These are phyloP conservation scores for Rhodocollybia butyracea DNA, from an alignment of 768 basidiomycete genomes.

Conservation along the genomic window DNA sequence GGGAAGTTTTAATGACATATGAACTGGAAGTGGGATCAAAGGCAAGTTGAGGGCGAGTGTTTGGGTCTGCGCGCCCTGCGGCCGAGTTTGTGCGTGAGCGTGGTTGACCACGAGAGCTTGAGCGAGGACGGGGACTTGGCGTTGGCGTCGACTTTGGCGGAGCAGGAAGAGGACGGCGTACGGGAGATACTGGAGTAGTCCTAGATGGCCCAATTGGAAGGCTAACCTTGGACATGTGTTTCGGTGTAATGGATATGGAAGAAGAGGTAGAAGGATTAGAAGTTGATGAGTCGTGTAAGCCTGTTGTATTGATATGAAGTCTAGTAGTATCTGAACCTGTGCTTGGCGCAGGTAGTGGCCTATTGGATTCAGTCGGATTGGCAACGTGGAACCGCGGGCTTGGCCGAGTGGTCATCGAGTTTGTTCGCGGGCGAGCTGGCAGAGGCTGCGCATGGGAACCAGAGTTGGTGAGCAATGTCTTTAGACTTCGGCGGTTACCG, in stretches of 20 bases:
- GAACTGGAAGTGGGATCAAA: constrained; percentile 7
- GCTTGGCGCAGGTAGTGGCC: neutral
- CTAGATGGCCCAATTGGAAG: constrained; percentile 4
- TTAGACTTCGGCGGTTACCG: neutral
- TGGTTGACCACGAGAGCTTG: neutral
- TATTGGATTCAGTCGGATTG: constrained; percentile 5
- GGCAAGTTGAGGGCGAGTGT: neutral
- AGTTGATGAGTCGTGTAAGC: neutral
- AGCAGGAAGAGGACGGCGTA: neutral
- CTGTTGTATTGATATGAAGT: neutral
- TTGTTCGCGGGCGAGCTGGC: neutral
- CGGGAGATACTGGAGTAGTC: neutral
- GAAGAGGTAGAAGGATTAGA: neutral
- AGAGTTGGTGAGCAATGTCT: neutral
- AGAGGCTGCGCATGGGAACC: neutral
- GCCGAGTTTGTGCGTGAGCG: constrained; percentile 5
- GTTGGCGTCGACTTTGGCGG: neutral
- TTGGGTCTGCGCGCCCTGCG: neutral
- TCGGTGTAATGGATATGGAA: neutral
- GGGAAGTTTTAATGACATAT: neutral
- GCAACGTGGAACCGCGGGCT: constrained; percentile 7
- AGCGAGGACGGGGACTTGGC: neutral
- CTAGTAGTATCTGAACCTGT: neutral
- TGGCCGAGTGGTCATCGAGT: neutral
- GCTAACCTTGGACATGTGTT: constrained; percentile 1